Conservation (phyloP, 106 monocot genomes). For the Acorus calamus region DNA sequence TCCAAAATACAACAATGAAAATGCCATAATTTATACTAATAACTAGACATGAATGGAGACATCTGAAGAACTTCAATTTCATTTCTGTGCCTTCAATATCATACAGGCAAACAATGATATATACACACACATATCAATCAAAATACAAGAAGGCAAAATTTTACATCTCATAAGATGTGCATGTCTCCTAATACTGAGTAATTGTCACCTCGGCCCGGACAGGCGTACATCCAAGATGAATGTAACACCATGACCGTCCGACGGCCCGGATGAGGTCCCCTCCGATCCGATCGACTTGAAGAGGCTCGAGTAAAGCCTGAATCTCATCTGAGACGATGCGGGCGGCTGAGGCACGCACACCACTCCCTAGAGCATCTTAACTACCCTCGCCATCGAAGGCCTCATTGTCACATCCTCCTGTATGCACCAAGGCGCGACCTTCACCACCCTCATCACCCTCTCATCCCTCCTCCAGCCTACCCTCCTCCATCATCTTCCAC, state of each 20-base stretch:
- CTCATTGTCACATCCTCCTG: constrained; percentile 62
- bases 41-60: too few species aligned
- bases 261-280: constrained; percentile 38
- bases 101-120: too few species aligned
- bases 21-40: too few species aligned
- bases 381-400: constrained; percentile 65
- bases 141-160: too few species aligned
- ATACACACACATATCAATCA: too few species aligned
- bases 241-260: constrained; percentile 61
- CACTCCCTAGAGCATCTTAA: constrained; percentile 71
- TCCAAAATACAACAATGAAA: too few species aligned
- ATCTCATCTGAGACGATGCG: constrained; percentile 41
- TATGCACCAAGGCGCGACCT: constrained; percentile 81
- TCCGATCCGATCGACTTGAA: constrained; percentile 59
- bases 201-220: constrained; percentile 56
- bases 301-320: constrained; percentile 45
- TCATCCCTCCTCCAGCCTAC: constrained; percentile 46
- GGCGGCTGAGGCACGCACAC: constrained; percentile 40
- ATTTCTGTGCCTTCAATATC: too few species aligned
- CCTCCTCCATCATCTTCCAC: constrained; percentile 67
- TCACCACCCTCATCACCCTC: constrained; percentile 35
- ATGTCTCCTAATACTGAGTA: too few species aligned
- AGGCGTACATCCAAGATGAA: constrained; percentile 59
- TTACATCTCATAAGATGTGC: too few species aligned
- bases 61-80: too few species aligned